phyloP scores from a whole-genome alignment of 1,139 yeast species.

The Saccharomyces hybrid region DNA sequence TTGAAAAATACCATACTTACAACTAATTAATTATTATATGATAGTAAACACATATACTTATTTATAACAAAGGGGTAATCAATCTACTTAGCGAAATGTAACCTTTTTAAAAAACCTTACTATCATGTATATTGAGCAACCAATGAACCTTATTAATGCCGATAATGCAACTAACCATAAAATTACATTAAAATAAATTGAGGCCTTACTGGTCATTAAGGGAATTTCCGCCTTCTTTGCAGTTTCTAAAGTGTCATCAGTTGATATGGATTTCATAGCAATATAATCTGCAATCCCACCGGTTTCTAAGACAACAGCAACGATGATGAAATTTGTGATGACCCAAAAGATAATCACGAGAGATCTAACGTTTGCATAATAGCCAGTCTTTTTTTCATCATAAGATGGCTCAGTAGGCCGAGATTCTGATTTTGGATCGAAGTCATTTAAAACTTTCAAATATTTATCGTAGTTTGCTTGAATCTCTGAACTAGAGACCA shows the following conservation, averaged over 20 bases:
- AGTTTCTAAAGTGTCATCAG: slow-evolving; percentile 16
- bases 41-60: background rate
- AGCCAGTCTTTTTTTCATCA: slow-evolving; percentile 59
- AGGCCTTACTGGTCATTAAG: slow-evolving; percentile 34
- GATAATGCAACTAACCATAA: slow-evolving; percentile 77
- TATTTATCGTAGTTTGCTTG: slow-evolving; percentile 56
- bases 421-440: slow-evolving; percentile 39
- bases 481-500: slow-evolving; percentile 55
- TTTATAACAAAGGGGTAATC: background rate
- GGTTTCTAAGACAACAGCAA: slow-evolving; percentile 61
- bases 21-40: background rate
- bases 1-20: background rate
- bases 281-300: slow-evolving; percentile 43
- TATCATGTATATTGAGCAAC: slow-evolving; percentile 55
- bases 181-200: slow-evolving; percentile 60
- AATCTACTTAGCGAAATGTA: slow-evolving; percentile 3
- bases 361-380: slow-evolving; percentile 67
- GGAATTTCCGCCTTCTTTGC: slow-evolving; percentile 20
- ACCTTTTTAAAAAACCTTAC: slow-evolving; percentile 33
- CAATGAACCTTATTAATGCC: slow-evolving; percentile 67
- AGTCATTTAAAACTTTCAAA: slow-evolving; percentile 50
- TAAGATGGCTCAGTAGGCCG: slow-evolving; percentile 34
- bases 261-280: slow-evolving; percentile 17
- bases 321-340: slow-evolving; percentile 60
- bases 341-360: slow-evolving; percentile 78